A percentile compares a stretch with the other conserved stretches of the same genome.
These are phyloP conservation scores for Scedosporium boydii DNA, from an alignment of 2,329 filamentous ascomycete species.

Conservation along the genomic window DNA sequence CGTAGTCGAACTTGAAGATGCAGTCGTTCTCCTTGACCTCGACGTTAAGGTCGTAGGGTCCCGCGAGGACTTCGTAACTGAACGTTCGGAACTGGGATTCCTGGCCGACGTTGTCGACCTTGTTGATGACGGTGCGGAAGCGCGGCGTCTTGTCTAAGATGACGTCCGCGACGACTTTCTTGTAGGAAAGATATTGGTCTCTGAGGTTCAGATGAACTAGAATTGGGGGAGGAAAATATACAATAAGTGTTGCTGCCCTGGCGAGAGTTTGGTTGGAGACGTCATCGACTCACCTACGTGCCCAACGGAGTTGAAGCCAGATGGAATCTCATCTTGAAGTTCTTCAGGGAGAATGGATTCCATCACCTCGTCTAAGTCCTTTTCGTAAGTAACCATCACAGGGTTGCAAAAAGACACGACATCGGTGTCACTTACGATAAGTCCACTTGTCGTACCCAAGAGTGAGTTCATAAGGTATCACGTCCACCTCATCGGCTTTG, in stretches of 20 bases:
- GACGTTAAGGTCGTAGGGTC: conserved; percentile 74
- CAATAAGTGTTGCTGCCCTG: not conserved
- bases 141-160: conserved; percentile 80
- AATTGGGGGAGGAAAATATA: conserved; percentile 8
- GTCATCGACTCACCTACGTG: conserved; percentile 58
- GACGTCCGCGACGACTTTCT: conserved; percentile 73
- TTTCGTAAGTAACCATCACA: conserved; percentile 11
- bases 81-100: conserved; percentile 88
- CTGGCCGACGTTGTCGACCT: conserved; percentile 77
- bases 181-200: conserved; percentile 75
- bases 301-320: conserved; percentile 79
- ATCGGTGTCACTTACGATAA: conserved; percentile 49
- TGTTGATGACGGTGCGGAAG: conserved; percentile 90
- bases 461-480: conserved; percentile 66
- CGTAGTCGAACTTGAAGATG: conserved; percentile 86
- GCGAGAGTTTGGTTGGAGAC: not conserved
- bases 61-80: conserved; percentile 79
- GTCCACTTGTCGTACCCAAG: conserved; percentile 82
- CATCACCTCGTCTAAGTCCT: conserved; percentile 64
- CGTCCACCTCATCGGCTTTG: conserved; percentile 53
- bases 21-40: conserved; percentile 74
- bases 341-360: conserved; percentile 71
- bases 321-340: conserved; percentile 69
- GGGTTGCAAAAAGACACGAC: not conserved
- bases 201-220: conserved; percentile 83